phyloP scores from a whole-genome alignment of 192 early-diverging fungal genomes.

The Coemansia sp. region DNA sequence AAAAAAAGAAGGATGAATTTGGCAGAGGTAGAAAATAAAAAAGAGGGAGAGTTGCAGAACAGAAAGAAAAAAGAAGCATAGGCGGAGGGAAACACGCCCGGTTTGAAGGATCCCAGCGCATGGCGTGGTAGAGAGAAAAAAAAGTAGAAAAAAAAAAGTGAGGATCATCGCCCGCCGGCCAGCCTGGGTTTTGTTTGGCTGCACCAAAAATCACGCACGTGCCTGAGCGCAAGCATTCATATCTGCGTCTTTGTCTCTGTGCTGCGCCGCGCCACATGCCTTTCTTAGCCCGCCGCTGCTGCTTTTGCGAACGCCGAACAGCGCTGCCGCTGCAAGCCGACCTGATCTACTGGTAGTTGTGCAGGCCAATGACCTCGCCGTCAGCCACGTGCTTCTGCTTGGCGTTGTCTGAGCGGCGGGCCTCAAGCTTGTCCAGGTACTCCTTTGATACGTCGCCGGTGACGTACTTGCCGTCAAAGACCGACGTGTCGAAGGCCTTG shows the following conservation, averaged over 20 bases:
- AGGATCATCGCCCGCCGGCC: background rate
- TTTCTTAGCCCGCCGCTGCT: background rate
- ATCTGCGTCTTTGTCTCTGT: no score
- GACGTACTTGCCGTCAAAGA: slow-evolving; percentile 94
- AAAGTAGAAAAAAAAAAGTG: background rate
- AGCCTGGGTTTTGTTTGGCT: background rate
- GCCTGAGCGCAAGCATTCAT: background rate
- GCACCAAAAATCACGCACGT: background rate
- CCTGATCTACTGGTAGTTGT: slow-evolving; percentile 46
- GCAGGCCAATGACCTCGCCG: slow-evolving; percentile 52
- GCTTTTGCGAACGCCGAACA: background rate
- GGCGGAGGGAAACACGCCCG: background rate
- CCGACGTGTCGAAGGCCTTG: slow-evolving; percentile 88
- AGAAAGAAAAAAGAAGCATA: background rate
- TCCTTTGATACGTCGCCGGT: slow-evolving; percentile 73
- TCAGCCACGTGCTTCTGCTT: slow-evolving; percentile 36
- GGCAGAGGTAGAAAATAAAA: background rate
- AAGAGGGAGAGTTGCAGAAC: background rate
- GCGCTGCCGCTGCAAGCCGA: no score
- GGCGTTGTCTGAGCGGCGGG: slow-evolving; percentile 42
- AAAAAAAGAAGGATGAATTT: background rate
- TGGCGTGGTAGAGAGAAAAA: background rate
- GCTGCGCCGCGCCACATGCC: background rate
- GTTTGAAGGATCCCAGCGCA: background rate
- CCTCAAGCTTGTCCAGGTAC: slow-evolving; percentile 63